Conservation (phyloP, 1,284 basidiomycete species). For the Fomitopsis schrenkii region DNA sequence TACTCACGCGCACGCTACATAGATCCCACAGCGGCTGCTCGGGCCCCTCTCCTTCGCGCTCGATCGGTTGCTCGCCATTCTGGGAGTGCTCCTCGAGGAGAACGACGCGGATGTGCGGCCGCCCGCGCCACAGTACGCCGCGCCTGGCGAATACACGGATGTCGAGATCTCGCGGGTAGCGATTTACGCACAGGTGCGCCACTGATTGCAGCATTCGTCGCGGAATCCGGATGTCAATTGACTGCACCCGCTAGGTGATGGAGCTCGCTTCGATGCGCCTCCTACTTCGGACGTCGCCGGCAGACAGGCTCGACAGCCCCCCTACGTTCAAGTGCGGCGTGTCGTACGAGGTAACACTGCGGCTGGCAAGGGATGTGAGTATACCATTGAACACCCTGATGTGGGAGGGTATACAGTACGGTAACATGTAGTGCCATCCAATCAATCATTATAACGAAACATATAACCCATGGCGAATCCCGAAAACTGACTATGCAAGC, state of each 20-base stretch:
- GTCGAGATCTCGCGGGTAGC: constrained; percentile 62
- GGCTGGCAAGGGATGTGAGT: constrained; percentile 59
- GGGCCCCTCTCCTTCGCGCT: constrained; percentile 82
- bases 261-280: constrained; percentile 70
- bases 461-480: neutral
- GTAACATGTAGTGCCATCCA: neutral
- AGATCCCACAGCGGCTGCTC: constrained; percentile 76
- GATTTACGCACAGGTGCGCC: constrained; percentile 51
- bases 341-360: constrained; percentile 59
- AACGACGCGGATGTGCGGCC: constrained; percentile 59
- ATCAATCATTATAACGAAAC: neutral
- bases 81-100: constrained; percentile 81
- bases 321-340: constrained; percentile 75
- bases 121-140: constrained; percentile 42
- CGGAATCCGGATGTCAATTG: neutral
- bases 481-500: neutral
- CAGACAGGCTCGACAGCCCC: constrained; percentile 66
- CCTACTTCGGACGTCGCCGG: constrained; percentile 60
- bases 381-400: constrained; percentile 68
- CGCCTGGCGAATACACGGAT: constrained; percentile 63
- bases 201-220: constrained; percentile 1
- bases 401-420: constrained; percentile 48
- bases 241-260: constrained; percentile 46
- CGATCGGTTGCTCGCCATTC: constrained; percentile 80
- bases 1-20: neutral